Conservation (phyloP, 2,329 filamentous ascomycete species). For the Bipolaris zeicola region DNA sequence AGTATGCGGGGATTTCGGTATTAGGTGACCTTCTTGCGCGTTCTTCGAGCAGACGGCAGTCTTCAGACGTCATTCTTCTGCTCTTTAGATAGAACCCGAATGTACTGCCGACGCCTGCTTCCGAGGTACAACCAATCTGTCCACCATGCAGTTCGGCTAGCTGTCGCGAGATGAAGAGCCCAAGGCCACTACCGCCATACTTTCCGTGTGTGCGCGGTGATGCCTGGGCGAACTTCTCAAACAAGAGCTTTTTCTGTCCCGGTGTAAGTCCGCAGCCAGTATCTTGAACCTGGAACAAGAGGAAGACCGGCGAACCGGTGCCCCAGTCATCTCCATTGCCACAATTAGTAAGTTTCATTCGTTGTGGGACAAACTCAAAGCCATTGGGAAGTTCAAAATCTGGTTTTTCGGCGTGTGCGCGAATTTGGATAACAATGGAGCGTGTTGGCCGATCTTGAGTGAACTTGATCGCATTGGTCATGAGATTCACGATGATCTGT, state of each 20-base stretch:
- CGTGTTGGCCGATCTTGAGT: conserved; percentile 45
- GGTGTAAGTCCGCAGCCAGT: conserved; percentile 40
- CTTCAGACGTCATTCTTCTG: conserved; percentile 20
- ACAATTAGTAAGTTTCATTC: conserved; percentile 20
- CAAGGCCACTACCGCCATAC: conserved; percentile 45
- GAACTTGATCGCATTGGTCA: conserved; percentile 57
- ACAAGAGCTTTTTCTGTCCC: conserved; percentile 40
- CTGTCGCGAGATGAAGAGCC: conserved; percentile 45
- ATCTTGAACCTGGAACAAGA: conserved; percentile 40
- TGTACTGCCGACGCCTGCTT: conserved; percentile 38
- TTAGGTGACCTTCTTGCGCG: conserved; percentile 5
- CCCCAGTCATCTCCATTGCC: conserved; percentile 37
- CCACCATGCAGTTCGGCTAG: conserved; percentile 46
- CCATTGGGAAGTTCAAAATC: conserved; percentile 19
- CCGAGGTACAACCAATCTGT: conserved; percentile 41
- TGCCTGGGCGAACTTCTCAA: conserved; percentile 42
- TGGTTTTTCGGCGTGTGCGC: conserved; percentile 43
- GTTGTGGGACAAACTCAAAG: conserved; percentile 37
- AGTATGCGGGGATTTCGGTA: neutral
- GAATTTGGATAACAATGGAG: conserved; percentile 47
- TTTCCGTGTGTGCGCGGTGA: conserved; percentile 44
- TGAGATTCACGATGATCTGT: conserved; percentile 51
- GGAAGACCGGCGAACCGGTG: conserved; percentile 32
- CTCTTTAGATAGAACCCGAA: conserved; percentile 45
- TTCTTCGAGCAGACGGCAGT: conserved; percentile 2